Conservation (phyloP, 768 basidiomycete species). For the Boletus coccyginus region DNA sequence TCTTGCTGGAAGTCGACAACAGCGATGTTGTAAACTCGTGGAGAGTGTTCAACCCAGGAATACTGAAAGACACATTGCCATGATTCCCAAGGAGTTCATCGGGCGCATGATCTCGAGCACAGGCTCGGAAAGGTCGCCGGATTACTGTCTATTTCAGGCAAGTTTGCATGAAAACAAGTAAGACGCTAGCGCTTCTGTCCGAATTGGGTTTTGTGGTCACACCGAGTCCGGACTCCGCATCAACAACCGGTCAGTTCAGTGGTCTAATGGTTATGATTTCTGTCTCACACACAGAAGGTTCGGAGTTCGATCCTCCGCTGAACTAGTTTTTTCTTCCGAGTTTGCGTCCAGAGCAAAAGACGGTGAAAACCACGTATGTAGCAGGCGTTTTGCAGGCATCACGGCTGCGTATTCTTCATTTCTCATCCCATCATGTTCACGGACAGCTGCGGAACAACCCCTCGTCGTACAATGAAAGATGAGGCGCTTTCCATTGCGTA, state of each 20-base stretch:
- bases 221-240: no score
- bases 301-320: conserved; percentile 38
- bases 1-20: background rate
- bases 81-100: no score
- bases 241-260: conserved; percentile 27
- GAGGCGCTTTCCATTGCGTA: conserved; percentile 31
- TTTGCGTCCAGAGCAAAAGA: background rate
- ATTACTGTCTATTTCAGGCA: no score
- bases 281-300: conserved; percentile 39
- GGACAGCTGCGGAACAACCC: background rate
- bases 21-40: background rate
- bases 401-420: background rate
- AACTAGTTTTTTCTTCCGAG: conserved; percentile 24
- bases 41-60: background rate
- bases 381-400: background rate
- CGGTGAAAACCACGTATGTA: background rate
- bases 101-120: no score
- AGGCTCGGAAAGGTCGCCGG: no score
- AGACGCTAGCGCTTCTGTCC: no score
- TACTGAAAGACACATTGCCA: background rate
- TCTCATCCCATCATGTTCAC: no score
- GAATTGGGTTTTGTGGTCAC: no score
- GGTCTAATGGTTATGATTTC: conserved; percentile 39
- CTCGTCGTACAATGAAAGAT: conserved; percentile 22
- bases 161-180: no score